Conservation (phyloP, 495 filamentous ascomycete genomes). For the Baudoinia panamericana region DNA sequence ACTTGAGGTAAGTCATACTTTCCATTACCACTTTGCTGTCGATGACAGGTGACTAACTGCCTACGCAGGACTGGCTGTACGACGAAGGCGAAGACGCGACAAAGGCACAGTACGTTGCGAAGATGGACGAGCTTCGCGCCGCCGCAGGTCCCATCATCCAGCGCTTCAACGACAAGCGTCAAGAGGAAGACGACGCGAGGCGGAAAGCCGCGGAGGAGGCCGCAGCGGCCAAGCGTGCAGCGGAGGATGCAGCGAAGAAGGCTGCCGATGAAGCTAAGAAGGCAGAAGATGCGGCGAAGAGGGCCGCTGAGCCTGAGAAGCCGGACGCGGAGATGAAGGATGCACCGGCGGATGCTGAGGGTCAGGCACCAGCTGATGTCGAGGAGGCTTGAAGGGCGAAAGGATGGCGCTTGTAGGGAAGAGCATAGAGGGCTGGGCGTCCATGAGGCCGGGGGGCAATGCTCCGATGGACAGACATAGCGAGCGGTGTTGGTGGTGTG, state of each 20-base stretch:
- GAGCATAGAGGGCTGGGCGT: too few species aligned
- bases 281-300: slow-evolving; percentile 41
- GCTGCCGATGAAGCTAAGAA: slow-evolving; percentile 55
- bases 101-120: slow-evolving; percentile 82
- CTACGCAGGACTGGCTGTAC: slow-evolving; percentile 97
- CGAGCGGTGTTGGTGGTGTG: too few species aligned
- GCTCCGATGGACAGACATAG: too few species aligned
- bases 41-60: too few species aligned
- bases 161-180: slow-evolving; percentile 86
- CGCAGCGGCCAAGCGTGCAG: slow-evolving; percentile 30
- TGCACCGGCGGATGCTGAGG: slow-evolving; percentile 20
- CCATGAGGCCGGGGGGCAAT: too few species aligned
- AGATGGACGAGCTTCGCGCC: slow-evolving; percentile 90
- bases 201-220: slow-evolving; percentile 66
- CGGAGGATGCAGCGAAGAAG: slow-evolving; percentile 59
- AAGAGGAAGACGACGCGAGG: slow-evolving; percentile 70
- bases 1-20: slow-evolving; percentile 55
- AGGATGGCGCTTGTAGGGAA: too few species aligned
- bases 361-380: slow-evolving; percentile 27
- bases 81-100: slow-evolving; percentile 93
- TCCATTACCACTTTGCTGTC: too few species aligned
- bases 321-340: slow-evolving; percentile 31
- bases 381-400: slow-evolving; percentile 25
- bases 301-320: slow-evolving; percentile 33
- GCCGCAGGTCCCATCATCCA: slow-evolving; percentile 84